A percentile compares a stretch with the other conserved stretches of the same genome.
Conservation (phyloP, 2,329 filamentous ascomycete species). For the Coniochaeta hoffmannii region DNA sequence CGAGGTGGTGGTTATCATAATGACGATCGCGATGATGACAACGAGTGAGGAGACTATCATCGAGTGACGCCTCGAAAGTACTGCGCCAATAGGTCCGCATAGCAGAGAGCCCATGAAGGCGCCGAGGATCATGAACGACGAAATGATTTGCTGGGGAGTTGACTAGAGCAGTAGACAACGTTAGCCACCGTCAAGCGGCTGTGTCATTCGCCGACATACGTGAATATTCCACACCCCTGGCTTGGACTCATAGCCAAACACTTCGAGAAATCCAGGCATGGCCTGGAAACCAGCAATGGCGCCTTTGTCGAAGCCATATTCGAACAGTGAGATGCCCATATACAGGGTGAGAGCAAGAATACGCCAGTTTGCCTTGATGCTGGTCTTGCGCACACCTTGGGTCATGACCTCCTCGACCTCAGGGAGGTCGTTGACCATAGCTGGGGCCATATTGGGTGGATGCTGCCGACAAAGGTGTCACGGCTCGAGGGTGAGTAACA, state of each 20-base stretch:
- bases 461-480: too few relatives aligned
- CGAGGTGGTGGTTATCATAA: slow-evolving; percentile 48
- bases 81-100: slow-evolving; percentile 28
- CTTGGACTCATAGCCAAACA: slow-evolving; percentile 9
- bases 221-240: background rate
- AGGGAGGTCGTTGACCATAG: background rate
- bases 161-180: background rate
- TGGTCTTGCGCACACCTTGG: slow-evolving; percentile 2
- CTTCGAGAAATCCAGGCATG: slow-evolving; percentile 40
- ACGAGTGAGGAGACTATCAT: slow-evolving; percentile 38
- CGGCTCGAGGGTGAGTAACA: too few relatives aligned
- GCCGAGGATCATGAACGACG: slow-evolving; percentile 39
- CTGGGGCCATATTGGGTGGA: background rate
- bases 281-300: slow-evolving; percentile 42
- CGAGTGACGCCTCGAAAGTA: slow-evolving; percentile 25
- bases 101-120: slow-evolving; percentile 35
- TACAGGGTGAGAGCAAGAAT: background rate
- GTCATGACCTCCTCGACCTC: background rate
- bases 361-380: background rate
- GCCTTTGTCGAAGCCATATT: slow-evolving; percentile 43
- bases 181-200: slow-evolving; percentile 1
- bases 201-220: background rate
- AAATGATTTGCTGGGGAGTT: slow-evolving; percentile 35
- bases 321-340: slow-evolving; percentile 35
- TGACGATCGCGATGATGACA: slow-evolving; percentile 41